A percentile compares a stretch with the other conserved stretches of the same genome.
Conservation (phyloP, 2,329 filamentous ascomycete species). For the Trichoderma sp. region DNA sequence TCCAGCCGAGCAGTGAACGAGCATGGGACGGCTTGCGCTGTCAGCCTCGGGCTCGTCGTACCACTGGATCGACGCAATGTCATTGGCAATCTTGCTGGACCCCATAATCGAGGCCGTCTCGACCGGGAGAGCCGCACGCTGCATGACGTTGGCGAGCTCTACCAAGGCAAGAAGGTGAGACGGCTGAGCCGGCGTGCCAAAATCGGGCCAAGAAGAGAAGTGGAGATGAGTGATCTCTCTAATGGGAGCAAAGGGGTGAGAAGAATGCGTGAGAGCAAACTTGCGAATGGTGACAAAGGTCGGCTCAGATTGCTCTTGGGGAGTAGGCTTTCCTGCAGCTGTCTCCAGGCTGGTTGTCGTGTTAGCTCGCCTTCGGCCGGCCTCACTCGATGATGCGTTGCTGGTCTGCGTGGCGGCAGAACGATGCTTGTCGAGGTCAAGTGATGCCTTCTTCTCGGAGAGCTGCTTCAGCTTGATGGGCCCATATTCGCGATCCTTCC, state of each 20-base stretch:
- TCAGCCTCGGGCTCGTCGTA: slow-evolving; percentile 60
- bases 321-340: slow-evolving; percentile 28
- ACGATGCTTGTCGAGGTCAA: slow-evolving; percentile 63
- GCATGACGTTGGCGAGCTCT: slow-evolving; percentile 80
- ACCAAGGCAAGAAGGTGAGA: slow-evolving; percentile 82
- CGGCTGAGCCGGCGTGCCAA: slow-evolving; percentile 87
- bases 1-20: slow-evolving; percentile 94
- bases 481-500: slow-evolving; percentile 77
- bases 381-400: slow-evolving; percentile 34
- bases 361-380: slow-evolving; percentile 51
- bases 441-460: slow-evolving; percentile 77
- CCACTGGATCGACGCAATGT: slow-evolving; percentile 42
- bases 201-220: slow-evolving; percentile 96
- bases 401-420: slow-evolving; percentile 39
- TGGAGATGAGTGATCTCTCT: slow-evolving; percentile 93
- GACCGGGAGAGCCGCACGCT: slow-evolving; percentile 52
- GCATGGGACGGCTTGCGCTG: slow-evolving; percentile 61
- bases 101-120: slow-evolving; percentile 42
- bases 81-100: slow-evolving; percentile 30
- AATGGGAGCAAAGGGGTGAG: slow-evolving; percentile 78
- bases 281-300: slow-evolving; percentile 83
- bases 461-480: slow-evolving; percentile 70
- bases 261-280: slow-evolving; percentile 75
- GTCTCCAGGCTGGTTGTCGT: slow-evolving; percentile 49
- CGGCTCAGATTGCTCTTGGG: slow-evolving; percentile 48